Evolutionary conservation across 441 rosid genomes (phyloP).

Genomic region (Adansonia madagascariensis): DNA sequence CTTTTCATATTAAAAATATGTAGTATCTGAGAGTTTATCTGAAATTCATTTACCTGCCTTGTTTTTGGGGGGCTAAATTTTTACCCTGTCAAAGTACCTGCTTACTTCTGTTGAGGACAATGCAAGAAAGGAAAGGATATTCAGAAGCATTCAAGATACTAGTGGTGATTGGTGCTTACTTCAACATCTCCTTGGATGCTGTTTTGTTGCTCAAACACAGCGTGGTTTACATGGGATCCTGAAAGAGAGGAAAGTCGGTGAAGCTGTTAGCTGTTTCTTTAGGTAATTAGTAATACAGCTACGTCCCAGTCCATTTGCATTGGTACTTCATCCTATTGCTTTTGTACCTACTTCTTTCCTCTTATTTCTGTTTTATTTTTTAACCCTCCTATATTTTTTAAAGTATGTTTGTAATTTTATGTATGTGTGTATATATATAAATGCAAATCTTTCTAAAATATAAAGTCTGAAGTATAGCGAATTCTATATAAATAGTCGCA

Average conservation of each 20-base stretch:
- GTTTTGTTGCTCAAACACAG: conserved; percentile 85
- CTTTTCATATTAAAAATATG: background rate
- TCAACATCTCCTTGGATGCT: conserved; percentile 94
- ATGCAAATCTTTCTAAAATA: conserved; percentile 1
- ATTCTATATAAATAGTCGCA: background rate
- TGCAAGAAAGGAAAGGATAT: conserved; percentile 68
- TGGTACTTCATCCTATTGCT: background rate
- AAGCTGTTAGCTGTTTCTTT: conserved; percentile 90
- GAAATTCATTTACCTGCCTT: conserved; percentile 27
- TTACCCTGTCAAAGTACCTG: conserved; percentile 51
- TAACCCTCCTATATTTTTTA: background rate
- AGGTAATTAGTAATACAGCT: conserved; percentile 48
- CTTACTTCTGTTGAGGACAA: conserved; percentile 76
- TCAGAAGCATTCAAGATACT: conserved; percentile 71
- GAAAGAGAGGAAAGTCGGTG: conserved; percentile 76
- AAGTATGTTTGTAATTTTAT: background rate
- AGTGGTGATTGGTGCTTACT: conserved; percentile 85
- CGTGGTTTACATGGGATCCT: conserved; percentile 55
- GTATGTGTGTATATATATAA: background rate
- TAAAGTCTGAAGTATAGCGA: conserved; percentile 3
- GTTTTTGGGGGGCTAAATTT: conserved; percentile 7
- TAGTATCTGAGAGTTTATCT: conserved; percentile 28
- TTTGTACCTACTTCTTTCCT: conserved; percentile 3
- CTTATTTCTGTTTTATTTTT: background rate
- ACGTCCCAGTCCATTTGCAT: background rate